A percentile compares a stretch with the other conserved stretches of the same genome.
Evolutionary conservation across 805 yeast genomes (phyloP).

Genomic region (Wickerhamomyces bisporus): DNA sequence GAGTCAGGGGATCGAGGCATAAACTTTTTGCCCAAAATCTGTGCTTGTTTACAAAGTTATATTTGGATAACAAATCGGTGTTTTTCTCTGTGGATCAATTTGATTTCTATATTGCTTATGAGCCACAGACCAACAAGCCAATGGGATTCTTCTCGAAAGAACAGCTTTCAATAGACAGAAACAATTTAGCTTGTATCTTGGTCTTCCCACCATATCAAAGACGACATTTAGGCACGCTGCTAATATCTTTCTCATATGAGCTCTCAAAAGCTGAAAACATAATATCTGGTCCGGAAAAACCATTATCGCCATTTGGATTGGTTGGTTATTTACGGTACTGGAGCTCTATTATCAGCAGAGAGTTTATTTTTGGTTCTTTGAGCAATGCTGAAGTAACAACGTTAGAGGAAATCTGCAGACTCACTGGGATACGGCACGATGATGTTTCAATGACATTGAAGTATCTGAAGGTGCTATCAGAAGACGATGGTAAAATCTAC

Average conservation of each 20-base stretch:
- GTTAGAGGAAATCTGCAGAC: conserved; percentile 43
- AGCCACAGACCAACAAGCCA: conserved; percentile 43
- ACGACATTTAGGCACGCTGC: conserved; percentile 65
- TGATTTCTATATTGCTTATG: conserved; percentile 73
- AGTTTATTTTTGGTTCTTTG: conserved; percentile 37
- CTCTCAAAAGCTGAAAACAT: conserved; percentile 59
- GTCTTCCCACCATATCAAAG: conserved; percentile 91
- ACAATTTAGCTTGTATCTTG: conserved; percentile 87
- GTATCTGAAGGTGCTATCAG: conserved; percentile 42
- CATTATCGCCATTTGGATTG: conserved; percentile 78
- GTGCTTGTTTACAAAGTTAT: conserved; percentile 80
- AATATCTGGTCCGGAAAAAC: conserved; percentile 88
- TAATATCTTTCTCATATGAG: conserved; percentile 80
- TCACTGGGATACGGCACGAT: conserved; percentile 59
- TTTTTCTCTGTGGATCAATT: conserved; percentile 74
- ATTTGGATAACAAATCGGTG: conserved; percentile 84
- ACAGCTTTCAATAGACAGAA: conserved; percentile 64
- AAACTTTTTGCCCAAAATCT: conserved; percentile 74
- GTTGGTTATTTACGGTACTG: conserved; percentile 71
- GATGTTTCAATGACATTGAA: conserved; percentile 59
- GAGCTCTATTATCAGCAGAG: conserved; percentile 49
- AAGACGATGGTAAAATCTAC: conserved; percentile 16
- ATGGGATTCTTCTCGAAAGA: conserved; percentile 95
- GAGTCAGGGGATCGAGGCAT: conserved; percentile 62
- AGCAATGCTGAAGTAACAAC: conserved; percentile 30